These are phyloP conservation scores for Vanrija humicola DNA, from an alignment of 1,284 basidiomycete species.

Conservation along the genomic window DNA sequence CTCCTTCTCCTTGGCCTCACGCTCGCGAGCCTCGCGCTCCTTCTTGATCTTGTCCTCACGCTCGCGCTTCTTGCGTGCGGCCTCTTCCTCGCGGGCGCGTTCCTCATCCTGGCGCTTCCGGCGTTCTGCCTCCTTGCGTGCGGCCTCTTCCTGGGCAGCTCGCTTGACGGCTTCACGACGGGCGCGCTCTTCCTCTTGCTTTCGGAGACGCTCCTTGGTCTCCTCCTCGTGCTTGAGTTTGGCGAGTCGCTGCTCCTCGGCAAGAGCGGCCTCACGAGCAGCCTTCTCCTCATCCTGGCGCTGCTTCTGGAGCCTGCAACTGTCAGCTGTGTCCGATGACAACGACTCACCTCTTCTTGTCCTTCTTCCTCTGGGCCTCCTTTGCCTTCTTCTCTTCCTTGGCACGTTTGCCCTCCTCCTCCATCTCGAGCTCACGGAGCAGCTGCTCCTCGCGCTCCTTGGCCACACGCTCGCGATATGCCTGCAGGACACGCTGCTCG, in stretches of 20 bases:
- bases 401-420: conserved; percentile 73
- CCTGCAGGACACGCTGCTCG: conserved; percentile 91
- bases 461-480: conserved; percentile 87
- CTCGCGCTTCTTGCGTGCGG: conserved; percentile 64
- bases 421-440: conserved; percentile 82
- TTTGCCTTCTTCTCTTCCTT: conserved; percentile 90
- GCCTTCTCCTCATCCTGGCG: conserved; percentile 88
- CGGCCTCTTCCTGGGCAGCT: conserved; percentile 71
- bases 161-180: conserved; percentile 70
- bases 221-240: conserved; percentile 63
- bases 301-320: conserved; percentile 73
- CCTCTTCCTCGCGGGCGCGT: conserved; percentile 51
- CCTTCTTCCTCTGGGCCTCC: conserved; percentile 97
- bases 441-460: conserved; percentile 83
- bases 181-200: conserved; percentile 66
- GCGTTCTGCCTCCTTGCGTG: conserved; percentile 52
- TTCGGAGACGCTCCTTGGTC: conserved; percentile 63
- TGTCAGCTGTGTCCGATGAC: neutral
- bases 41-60: conserved; percentile 62
- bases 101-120: conserved; percentile 54
- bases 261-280: conserved; percentile 70
- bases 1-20: conserved; percentile 49
- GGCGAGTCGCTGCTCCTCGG: conserved; percentile 69
- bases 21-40: conserved; percentile 46
- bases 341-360: conserved; percentile 45